Percentiles rank a stretch among this genome's conserved stretches.
These are phyloP conservation scores for Stemphylium beticola DNA, from an alignment of 2,329 filamentous ascomycete species.

Conservation along the genomic window DNA sequence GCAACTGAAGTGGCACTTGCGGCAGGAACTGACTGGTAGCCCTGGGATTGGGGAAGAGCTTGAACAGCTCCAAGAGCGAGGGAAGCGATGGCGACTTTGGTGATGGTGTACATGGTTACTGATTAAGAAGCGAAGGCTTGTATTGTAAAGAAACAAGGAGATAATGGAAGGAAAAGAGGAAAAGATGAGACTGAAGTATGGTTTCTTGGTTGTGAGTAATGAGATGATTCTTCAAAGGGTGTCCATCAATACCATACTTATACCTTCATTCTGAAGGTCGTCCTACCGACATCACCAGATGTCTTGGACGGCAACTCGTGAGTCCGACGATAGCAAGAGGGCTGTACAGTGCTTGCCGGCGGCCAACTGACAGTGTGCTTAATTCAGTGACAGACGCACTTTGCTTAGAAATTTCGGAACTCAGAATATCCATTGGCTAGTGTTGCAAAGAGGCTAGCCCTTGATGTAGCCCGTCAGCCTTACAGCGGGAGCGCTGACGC, in stretches of 20 bases:
- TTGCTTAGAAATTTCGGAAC: conserved; percentile 16
- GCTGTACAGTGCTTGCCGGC: conserved; percentile 18
- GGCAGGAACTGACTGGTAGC: conserved; percentile 1
- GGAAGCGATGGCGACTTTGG: conserved; percentile 42
- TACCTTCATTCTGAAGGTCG: conserved; percentile 16
- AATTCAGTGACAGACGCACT: conserved; percentile 18
- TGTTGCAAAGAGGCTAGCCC: conserved; percentile 1
- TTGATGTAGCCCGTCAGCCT: conserved; percentile 17
- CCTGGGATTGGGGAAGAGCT: conserved; percentile 35
- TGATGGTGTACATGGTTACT: conserved; percentile 45
- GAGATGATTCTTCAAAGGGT: conserved; percentile 26
- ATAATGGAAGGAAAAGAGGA: conserved; percentile 23
- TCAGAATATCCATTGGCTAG: conserved; percentile 23
- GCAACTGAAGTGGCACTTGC: conserved; percentile 6
- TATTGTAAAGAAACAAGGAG: conserved; percentile 25
- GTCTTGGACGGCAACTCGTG: conserved; percentile 11
- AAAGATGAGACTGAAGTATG: conserved; percentile 29
- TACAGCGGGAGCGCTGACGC: conserved; percentile 19
- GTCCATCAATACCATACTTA: conserved; percentile 30
- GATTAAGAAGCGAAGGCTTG: conserved; percentile 25
- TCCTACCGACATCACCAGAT: conserved; percentile 1
- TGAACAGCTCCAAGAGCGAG: conserved; percentile 41
- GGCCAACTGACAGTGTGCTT: conserved; percentile 17
- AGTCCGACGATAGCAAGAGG: conserved; percentile 9
- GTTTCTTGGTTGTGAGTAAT: conserved; percentile 35